Percentiles rank a stretch among this genome's conserved stretches.
phyloP scores from a whole-genome alignment of 805 yeast species.

The Saccharomycopsis capsularis region DNA sequence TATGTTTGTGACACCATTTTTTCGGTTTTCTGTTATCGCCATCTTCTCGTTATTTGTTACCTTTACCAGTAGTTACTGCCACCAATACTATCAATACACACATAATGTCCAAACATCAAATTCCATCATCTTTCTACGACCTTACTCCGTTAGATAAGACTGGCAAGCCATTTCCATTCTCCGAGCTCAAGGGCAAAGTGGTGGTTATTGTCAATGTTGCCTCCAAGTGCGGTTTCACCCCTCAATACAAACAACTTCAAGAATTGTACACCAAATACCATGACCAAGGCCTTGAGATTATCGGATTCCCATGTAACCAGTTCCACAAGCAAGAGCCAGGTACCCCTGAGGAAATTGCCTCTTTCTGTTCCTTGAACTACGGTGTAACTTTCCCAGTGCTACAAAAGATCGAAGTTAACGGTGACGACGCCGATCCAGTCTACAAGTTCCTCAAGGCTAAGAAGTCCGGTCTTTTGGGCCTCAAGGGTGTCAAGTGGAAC shows the following conservation, averaged over 20 bases:
- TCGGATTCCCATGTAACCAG: conserved; percentile 91
- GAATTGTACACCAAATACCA: conserved; percentile 58
- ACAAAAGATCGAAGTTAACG: conserved; percentile 86
- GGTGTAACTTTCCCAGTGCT: conserved; percentile 90
- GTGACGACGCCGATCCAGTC: conserved; percentile 71
- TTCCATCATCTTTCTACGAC: conserved; percentile 44
- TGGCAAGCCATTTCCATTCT: conserved; percentile 53
- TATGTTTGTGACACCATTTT: too few relatives aligned
- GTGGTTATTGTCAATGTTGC: conserved; percentile 85
- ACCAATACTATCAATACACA: background rate
- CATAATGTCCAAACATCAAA: background rate
- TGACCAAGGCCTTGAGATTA: conserved; percentile 55
- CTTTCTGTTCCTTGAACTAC: conserved; percentile 72
- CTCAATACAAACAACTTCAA: conserved; percentile 73
- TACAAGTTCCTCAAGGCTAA: conserved; percentile 65
- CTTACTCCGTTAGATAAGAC: conserved; percentile 56
- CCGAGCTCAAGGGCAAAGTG: conserved; percentile 65
- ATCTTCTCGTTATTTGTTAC: too few relatives aligned
- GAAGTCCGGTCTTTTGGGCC: conserved; percentile 55
- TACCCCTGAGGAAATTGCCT: conserved; percentile 57
- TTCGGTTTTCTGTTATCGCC: too few relatives aligned
- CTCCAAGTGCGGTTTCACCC: conserved; percentile 77
- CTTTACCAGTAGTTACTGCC: background rate
- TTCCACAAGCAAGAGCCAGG: conserved; percentile 80
- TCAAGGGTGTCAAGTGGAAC: conserved; percentile 72